These are phyloP conservation scores for Blakeslea trispora DNA, from an alignment of 371 early-diverging fungal genomes.

Conservation along the genomic window DNA sequence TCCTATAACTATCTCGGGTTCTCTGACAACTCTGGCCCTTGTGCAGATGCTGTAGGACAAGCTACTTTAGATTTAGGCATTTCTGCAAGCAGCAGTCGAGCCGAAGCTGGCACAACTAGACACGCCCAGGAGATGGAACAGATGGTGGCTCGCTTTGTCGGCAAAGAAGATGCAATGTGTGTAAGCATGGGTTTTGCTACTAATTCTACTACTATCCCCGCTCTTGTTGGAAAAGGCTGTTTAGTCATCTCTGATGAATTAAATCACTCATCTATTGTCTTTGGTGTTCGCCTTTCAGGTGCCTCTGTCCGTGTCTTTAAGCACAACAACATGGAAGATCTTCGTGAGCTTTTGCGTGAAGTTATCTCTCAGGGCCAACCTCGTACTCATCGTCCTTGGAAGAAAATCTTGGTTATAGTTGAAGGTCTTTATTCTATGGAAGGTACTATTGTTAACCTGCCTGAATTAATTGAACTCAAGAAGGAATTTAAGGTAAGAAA, in stretches of 20 bases:
- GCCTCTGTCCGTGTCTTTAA: slow-evolving; percentile 96
- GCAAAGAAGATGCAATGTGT: slow-evolving; percentile 93
- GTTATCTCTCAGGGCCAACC: slow-evolving; percentile 99
- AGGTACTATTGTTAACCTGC: slow-evolving; percentile 91
- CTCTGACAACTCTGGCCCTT: slow-evolving; percentile 88
- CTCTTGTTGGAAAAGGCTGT: slow-evolving; percentile 88
- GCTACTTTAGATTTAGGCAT: slow-evolving; percentile 68
- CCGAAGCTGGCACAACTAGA: slow-evolving; percentile 72
- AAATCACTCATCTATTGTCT: slow-evolving; percentile 97
- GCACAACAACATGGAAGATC: slow-evolving; percentile 87
- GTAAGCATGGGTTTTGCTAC: slow-evolving; percentile 99
- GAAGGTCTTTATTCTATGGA: slow-evolving; percentile 99
- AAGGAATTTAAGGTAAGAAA: slow-evolving; percentile 79
- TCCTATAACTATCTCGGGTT: slow-evolving; percentile 99
- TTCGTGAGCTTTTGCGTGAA: slow-evolving; percentile 88
- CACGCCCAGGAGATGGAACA: slow-evolving; percentile 86
- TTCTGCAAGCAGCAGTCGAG: slow-evolving; percentile 65
- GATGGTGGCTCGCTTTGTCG: slow-evolving; percentile 94
- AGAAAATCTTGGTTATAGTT: slow-evolving; percentile 97
- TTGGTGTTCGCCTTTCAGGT: slow-evolving; percentile 95
- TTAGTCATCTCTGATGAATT: slow-evolving; percentile 97
- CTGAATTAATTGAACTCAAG: slow-evolving; percentile 91
- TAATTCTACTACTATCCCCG: slow-evolving; percentile 97
- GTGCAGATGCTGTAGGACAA: slow-evolving; percentile 90
- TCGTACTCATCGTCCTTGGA: slow-evolving; percentile 98